Conservation (phyloP, 257 asterid species). For the Fraxinus excelsior region DNA sequence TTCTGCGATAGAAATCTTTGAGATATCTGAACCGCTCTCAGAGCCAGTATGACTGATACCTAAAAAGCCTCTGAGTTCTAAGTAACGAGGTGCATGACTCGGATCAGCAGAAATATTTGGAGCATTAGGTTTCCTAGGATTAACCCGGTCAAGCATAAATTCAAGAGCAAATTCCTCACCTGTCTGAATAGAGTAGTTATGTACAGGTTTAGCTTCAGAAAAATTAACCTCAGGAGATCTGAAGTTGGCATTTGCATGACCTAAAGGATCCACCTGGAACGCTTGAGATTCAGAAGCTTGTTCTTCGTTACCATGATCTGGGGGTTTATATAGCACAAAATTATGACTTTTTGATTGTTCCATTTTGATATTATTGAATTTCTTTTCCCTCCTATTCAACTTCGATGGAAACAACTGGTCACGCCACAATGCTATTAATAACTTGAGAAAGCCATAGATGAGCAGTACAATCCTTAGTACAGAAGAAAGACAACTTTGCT, state of each 20-base stretch:
- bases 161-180: slow-evolving; percentile 94
- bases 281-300: slow-evolving; percentile 49
- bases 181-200: slow-evolving; percentile 81
- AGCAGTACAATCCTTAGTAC: slow-evolving; percentile 39
- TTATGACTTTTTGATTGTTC: slow-evolving; percentile 53
- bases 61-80: slow-evolving; percentile 63
- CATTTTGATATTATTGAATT: slow-evolving; percentile 38
- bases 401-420: slow-evolving; percentile 29
- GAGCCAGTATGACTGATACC: slow-evolving; percentile 60
- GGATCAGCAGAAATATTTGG: slow-evolving; percentile 63
- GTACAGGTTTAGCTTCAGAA: slow-evolving; percentile 69
- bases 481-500: slow-evolving; percentile 32
- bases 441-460: slow-evolving; percentile 42
- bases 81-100: slow-evolving; percentile 50
- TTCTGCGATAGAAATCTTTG: slow-evolving; percentile 48
- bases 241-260: slow-evolving; percentile 40
- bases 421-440: slow-evolving; percentile 35
- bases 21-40: slow-evolving; percentile 63
- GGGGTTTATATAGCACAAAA: slow-evolving; percentile 37
- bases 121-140: slow-evolving; percentile 51
- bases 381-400: slow-evolving; percentile 26
- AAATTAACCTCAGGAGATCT: slow-evolving; percentile 40
- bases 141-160: slow-evolving; percentile 82
- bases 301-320: slow-evolving; percentile 49
- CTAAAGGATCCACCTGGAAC: slow-evolving; percentile 43